These are phyloP conservation scores for Amniculicola lignicola DNA, from an alignment of 495 filamentous ascomycete genomes.

Conservation along the genomic window DNA sequence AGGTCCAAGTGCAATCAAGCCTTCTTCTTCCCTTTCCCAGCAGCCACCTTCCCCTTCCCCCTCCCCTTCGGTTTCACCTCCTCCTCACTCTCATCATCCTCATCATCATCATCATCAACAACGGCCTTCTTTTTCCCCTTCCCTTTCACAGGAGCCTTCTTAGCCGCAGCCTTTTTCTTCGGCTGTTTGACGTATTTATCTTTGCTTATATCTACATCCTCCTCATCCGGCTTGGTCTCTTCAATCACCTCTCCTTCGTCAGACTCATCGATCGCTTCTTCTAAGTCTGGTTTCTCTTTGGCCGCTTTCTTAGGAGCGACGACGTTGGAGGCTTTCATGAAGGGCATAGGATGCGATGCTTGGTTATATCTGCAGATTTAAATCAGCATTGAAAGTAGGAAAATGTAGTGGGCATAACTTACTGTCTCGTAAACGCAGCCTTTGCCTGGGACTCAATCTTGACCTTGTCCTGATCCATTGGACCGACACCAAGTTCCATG, in stretches of 20 bases:
- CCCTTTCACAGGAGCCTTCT: constrained; percentile 44
- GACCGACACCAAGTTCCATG: constrained; percentile 84
- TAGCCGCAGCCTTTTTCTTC: constrained; percentile 55
- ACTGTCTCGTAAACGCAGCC: constrained; percentile 79
- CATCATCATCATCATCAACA: constrained; percentile 45
- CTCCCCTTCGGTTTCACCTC: constrained; percentile 33
- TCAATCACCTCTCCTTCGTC: constrained; percentile 67
- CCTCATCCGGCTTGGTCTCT: constrained; percentile 57
- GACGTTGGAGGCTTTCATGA: constrained; percentile 86
- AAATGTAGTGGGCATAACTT: constrained; percentile 39
- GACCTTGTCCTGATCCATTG: constrained; percentile 68
- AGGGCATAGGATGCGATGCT: constrained; percentile 84
- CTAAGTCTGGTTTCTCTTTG: constrained; percentile 86
- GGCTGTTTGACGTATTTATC: constrained; percentile 95
- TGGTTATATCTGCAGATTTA: constrained; percentile 66
- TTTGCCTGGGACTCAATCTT: constrained; percentile 83
- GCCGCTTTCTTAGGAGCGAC: constrained; percentile 59
- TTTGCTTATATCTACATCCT: constrained; percentile 71
- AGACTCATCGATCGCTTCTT: constrained; percentile 92
- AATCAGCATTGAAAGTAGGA: not conserved
- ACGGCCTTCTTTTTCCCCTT: constrained; percentile 53
- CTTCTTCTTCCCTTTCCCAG: constrained; percentile 15
- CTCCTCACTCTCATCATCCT: constrained; percentile 41
- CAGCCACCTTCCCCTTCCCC: constrained; percentile 30
- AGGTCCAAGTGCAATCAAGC: not conserved